Conservation (phyloP, 306 rosid species). For the Astragalus glycyphyllos region DNA sequence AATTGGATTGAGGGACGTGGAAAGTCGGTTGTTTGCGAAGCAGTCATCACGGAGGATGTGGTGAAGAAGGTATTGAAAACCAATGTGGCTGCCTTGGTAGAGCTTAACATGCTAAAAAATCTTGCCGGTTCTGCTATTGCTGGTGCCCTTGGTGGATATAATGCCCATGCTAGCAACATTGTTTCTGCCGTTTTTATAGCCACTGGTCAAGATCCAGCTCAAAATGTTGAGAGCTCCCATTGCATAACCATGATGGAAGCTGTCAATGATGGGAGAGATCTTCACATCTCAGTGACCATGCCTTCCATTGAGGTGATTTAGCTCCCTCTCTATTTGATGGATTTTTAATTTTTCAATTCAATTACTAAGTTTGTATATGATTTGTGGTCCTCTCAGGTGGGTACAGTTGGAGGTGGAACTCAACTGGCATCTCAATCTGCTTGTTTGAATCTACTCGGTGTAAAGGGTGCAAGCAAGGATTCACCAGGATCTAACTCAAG, state of each 20-base stretch:
- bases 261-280: conserved; percentile 60
- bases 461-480: conserved; percentile 68
- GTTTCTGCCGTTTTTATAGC: conserved; percentile 72
- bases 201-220: conserved; percentile 83
- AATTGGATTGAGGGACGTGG: conserved; percentile 78
- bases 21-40: conserved; percentile 67
- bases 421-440: conserved; percentile 75
- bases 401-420: conserved; percentile 73
- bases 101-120: conserved; percentile 71
- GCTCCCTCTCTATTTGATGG: not conserved
- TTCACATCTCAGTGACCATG: conserved; percentile 69
- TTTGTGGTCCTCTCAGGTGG: conserved; percentile 50
- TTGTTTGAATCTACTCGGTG: conserved; percentile 68
- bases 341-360: not conserved
- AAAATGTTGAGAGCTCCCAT: conserved; percentile 73
- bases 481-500: conserved; percentile 62
- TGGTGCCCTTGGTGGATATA: conserved; percentile 66
- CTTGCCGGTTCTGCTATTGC: conserved; percentile 71
- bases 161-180: conserved; percentile 76
- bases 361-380: not conserved
- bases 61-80: conserved; percentile 67
- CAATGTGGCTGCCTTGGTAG: conserved; percentile 58
- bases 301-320: conserved; percentile 66
- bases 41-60: conserved; percentile 58
- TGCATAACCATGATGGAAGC: conserved; percentile 74